Evolutionary conservation across 163 green algal species (phyloP), one percentile per base, ranked within the genome.

Genomic region (Volvox carteri): DNA sequence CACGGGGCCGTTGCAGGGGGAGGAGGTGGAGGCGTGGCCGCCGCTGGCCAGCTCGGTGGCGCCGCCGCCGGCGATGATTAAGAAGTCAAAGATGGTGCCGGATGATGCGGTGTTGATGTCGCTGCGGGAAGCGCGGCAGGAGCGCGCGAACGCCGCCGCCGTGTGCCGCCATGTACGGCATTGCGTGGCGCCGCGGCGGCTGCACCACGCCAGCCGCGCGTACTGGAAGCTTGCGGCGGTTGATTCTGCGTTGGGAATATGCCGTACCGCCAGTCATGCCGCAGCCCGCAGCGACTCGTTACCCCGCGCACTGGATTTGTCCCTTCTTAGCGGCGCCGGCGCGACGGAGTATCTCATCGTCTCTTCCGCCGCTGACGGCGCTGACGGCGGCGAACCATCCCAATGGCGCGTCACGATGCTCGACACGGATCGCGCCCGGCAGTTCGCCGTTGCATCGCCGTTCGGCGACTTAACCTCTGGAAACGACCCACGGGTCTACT

Each of bases 221-320:
- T 91, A 74, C 33, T 95, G 90, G 90, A 91, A 95, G 76, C 81
- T 95, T 54, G 91, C 90, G 4, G 72, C 76, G 4, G 58, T 94
- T 46, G 92, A 94, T 52, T 76, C 86, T 2, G 77, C 88, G 12
- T 46, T 94, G 37, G 39, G n/a, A 11, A 21, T 93, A 30, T 90
- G 42, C 76, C 44, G 11, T 4, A 28, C 56, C 21, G 56, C 42
- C 16, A 33, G 46, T n/a, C 35, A 50, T 46, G 52, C 74, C 25
- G 58, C 80, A 1, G n/a, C 42, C 0, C 41, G 41, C 60, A 73
- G 21, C 50, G 56, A 44, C 74, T 4, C 23, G 39, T 33, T 62
- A 72, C 56, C 35, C 39, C 35, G 35, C 12, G 78, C 60, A 30
- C 44, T 90, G 33, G 86, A 90, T 16, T 48, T 86, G 4, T 87